Evolutionary conservation across 1,284 basidiomycete genomes (phyloP).

Genomic region (Cryptococcus sp.): DNA sequence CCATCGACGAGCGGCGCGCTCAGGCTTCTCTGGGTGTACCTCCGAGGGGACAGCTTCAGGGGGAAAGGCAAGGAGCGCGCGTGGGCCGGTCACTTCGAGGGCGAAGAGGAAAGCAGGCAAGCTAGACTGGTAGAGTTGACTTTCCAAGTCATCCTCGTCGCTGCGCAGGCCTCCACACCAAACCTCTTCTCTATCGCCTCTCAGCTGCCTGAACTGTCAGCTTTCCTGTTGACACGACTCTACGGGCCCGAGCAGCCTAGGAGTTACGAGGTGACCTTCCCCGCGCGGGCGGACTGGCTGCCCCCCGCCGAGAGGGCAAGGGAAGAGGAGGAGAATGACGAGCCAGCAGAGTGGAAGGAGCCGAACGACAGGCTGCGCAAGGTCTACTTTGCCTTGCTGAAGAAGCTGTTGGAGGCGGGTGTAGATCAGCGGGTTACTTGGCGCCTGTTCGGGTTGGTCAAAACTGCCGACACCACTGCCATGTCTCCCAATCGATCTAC

Average conservation of each 20-base stretch:
- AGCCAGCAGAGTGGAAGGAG: conserved; percentile 20
- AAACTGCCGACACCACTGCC: conserved; percentile 1
- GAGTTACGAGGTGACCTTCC: conserved; percentile 38
- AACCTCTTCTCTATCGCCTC: conserved; percentile 31
- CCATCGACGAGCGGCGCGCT: conserved; percentile 25
- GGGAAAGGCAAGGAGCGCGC: conserved; percentile 21
- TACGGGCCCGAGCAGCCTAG: conserved; percentile 31
- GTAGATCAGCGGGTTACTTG: conserved; percentile 34
- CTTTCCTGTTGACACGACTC: conserved; percentile 34
- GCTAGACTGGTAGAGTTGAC: conserved; percentile 21
- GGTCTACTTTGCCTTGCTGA: conserved; percentile 35
- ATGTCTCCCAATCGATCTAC: neutral
- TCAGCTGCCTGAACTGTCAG: conserved; percentile 31
- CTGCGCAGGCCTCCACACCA: conserved; percentile 21
- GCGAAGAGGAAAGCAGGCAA: conserved; percentile 1
- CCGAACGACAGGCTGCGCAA: conserved; percentile 20
- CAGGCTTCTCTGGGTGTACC: conserved; percentile 36
- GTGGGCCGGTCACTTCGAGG: conserved; percentile 6
- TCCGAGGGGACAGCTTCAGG: conserved; percentile 25
- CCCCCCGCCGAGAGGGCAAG: conserved; percentile 4
- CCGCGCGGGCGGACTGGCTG: conserved; percentile 33
- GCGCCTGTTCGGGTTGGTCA: conserved; percentile 40
- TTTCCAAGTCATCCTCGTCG: conserved; percentile 24
- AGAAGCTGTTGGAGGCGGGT: conserved; percentile 37
- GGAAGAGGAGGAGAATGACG: conserved; percentile 13